These are phyloP conservation scores for Melanomma pulvis-pyrius DNA, from an alignment of 495 filamentous ascomycete species.

Conservation along the genomic window DNA sequence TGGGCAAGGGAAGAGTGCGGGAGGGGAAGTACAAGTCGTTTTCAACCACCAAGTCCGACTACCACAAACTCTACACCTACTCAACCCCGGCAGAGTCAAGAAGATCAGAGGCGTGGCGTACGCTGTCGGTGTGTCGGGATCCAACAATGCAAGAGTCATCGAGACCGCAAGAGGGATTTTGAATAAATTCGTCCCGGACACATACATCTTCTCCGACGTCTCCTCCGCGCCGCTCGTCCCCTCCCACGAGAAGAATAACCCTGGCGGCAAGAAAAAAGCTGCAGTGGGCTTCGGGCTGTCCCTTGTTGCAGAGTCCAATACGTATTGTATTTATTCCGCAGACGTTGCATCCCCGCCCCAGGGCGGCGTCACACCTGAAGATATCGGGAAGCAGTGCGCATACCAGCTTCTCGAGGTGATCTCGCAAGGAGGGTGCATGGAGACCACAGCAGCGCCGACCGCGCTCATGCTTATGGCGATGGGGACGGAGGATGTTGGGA, in stretches of 20 bases:
- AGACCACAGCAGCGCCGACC: slow-evolving; percentile 65
- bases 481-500: slow-evolving; percentile 77
- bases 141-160: slow-evolving; percentile 95
- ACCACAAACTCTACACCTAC: slow-evolving; percentile 87
- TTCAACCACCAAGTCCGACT: slow-evolving; percentile 91
- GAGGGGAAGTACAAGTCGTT: slow-evolving; percentile 87
- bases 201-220: slow-evolving; percentile 80
- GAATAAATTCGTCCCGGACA: slow-evolving; percentile 81
- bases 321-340: slow-evolving; percentile 80
- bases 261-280: slow-evolving; percentile 65
- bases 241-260: slow-evolving; percentile 61
- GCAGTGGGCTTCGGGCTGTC: slow-evolving; percentile 89
- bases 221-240: slow-evolving; percentile 72
- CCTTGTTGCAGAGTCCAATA: slow-evolving; percentile 87
- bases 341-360: slow-evolving; percentile 79
- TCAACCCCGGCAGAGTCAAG: slow-evolving; percentile 87
- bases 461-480: slow-evolving; percentile 93
- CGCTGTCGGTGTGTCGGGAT: slow-evolving; percentile 81
- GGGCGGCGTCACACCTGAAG: slow-evolving; percentile 84
- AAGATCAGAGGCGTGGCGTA: slow-evolving; percentile 91
- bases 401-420: slow-evolving; percentile 86
- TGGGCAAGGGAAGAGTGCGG: slow-evolving; percentile 71
- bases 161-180: slow-evolving; percentile 83
- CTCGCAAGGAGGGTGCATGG: slow-evolving; percentile 78
- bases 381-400: slow-evolving; percentile 84